phyloP scores from a whole-genome alignment of 129 eudicot genomes.

The Escallonia rubra region DNA sequence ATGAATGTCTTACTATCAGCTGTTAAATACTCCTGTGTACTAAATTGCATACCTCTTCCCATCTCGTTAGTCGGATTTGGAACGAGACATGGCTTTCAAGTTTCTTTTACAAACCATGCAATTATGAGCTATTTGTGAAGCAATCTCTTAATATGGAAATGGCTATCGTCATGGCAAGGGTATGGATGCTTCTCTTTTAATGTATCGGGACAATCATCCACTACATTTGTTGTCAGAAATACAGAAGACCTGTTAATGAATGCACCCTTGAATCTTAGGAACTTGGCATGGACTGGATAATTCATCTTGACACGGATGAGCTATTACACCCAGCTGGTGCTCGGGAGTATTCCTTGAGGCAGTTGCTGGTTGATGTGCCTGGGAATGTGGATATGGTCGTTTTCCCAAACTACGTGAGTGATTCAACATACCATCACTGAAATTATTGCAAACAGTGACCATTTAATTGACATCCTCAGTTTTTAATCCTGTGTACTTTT shows the following conservation, averaged over 20 bases:
- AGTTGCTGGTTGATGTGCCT: slow-evolving; percentile 77
- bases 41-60: slow-evolving; percentile 4
- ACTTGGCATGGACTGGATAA: slow-evolving; percentile 91
- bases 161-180: slow-evolving; percentile 99
- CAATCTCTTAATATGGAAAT: slow-evolving; percentile 97
- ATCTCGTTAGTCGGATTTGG: slow-evolving; percentile 80
- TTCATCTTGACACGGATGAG: slow-evolving; percentile 98
- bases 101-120: slow-evolving; percentile 96
- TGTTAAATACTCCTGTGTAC: neutral
- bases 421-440: slow-evolving; percentile 2
- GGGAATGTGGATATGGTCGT: slow-evolving; percentile 86
- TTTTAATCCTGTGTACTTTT: neutral
- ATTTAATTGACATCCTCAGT: too few species aligned
- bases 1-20: neutral
- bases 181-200: slow-evolving; percentile 25
- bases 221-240: neutral
- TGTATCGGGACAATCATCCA: neutral
- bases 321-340: slow-evolving; percentile 92
- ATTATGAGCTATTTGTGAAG: slow-evolving; percentile 90
- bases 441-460: neutral
- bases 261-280: slow-evolving; percentile 43
- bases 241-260: neutral
- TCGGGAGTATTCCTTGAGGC: slow-evolving; percentile 82
- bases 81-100: slow-evolving; percentile 96
- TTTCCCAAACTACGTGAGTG: slow-evolving; percentile 93